These are phyloP conservation scores for Pseudogymnoascus sp. DNA, from an alignment of 2,329 filamentous ascomycete genomes.

Conservation along the genomic window DNA sequence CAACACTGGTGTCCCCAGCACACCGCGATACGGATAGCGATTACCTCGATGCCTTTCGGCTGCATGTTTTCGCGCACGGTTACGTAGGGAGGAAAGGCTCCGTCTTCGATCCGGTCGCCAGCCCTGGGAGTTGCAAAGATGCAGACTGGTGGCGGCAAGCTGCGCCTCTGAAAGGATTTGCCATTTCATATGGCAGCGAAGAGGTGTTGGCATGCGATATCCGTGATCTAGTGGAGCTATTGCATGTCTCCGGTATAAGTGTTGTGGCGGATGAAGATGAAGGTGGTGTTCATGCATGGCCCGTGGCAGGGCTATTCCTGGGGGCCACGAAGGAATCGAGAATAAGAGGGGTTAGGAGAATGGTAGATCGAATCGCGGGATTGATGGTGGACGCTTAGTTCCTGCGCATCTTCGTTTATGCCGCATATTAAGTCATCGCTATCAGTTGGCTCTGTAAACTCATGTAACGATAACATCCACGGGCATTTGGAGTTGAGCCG, in stretches of 20 bases:
- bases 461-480: background rate
- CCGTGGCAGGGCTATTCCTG: constrained; percentile 56
- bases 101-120: constrained; percentile 48
- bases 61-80: constrained; percentile 62
- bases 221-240: constrained; percentile 45
- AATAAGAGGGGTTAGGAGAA: constrained; percentile 40
- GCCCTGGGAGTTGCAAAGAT: constrained; percentile 63
- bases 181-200: constrained; percentile 64
- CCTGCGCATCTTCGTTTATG: background rate
- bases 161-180: constrained; percentile 57
- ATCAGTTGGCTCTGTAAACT: background rate
- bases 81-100: constrained; percentile 50
- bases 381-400: background rate
- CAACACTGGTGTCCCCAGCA: constrained; percentile 58
- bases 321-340: constrained; percentile 40
- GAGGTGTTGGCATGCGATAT: constrained; percentile 72
- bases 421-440: background rate
- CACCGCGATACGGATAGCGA: constrained; percentile 65
- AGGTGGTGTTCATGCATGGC: constrained; percentile 74
- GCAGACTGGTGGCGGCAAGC: constrained; percentile 57
- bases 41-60: constrained; percentile 58
- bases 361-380: constrained; percentile 26
- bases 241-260: constrained; percentile 44
- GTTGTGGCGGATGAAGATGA: constrained; percentile 49
- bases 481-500: background rate